phyloP scores from a whole-genome alignment of 176 grass and related monocot species.

The Luzula sylvatica region DNA sequence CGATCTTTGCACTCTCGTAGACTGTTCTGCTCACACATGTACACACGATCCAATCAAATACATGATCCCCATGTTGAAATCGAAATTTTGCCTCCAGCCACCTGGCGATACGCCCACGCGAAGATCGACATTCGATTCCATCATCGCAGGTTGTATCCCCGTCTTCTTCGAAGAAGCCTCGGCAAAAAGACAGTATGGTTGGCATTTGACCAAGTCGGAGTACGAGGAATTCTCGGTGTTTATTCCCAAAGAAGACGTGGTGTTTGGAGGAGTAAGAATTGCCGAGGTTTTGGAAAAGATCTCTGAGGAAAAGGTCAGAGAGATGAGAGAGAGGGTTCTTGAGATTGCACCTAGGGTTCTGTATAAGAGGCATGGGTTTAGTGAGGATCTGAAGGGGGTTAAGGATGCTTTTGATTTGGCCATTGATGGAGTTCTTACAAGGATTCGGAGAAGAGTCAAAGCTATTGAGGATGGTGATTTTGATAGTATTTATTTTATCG shows the following conservation, averaged over 20 bases:
- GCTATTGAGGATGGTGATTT: slow-evolving; percentile 35
- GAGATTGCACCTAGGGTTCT: slow-evolving; percentile 43
- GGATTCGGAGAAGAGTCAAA: slow-evolving; percentile 32
- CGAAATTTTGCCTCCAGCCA: slow-evolving; percentile 51
- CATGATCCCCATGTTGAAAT: slow-evolving; percentile 42
- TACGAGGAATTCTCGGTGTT: slow-evolving; percentile 56
- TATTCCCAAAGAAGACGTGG: slow-evolving; percentile 49
- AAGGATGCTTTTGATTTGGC: slow-evolving; percentile 62
- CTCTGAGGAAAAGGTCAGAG: slow-evolving; percentile 33
- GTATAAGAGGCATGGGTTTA: slow-evolving; percentile 47
- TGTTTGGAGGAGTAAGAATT: slow-evolving; percentile 30
- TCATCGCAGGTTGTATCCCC: slow-evolving; percentile 50
- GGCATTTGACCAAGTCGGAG: slow-evolving; percentile 40
- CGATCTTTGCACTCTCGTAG: slow-evolving; percentile 42
- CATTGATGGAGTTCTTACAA: slow-evolving; percentile 50
- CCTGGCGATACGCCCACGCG: slow-evolving; percentile 51
- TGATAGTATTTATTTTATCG: slow-evolving; percentile 37
- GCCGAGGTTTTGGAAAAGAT: slow-evolving; percentile 27
- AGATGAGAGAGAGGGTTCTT: slow-evolving; percentile 37
- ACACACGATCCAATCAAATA: slow-evolving; percentile 25
- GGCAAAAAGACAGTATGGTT: slow-evolving; percentile 50
- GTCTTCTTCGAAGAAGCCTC: slow-evolving; percentile 59
- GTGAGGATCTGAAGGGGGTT: slow-evolving; percentile 20
- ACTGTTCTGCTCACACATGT: slow-evolving; percentile 42
- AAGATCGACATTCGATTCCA: slow-evolving; percentile 54